These are phyloP conservation scores for Lepiota brunneoincarnata DNA, from an alignment of 768 basidiomycete species.

Conservation along the genomic window DNA sequence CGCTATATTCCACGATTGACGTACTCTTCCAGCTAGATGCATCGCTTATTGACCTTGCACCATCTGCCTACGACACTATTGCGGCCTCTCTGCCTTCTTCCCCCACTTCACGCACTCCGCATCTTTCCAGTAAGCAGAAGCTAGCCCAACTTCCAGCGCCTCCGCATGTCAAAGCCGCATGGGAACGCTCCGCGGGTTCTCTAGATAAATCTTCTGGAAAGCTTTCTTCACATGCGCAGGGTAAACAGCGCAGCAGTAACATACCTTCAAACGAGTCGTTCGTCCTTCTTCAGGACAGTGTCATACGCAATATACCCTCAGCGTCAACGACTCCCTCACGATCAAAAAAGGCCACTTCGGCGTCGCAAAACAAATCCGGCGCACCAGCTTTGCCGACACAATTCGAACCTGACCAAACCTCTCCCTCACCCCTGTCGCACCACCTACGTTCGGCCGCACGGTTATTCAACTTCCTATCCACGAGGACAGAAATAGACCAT, in stretches of 20 bases:
- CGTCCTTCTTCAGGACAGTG: constrained; percentile 84
- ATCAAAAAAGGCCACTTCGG: constrained; percentile 40
- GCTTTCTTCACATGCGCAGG: constrained; percentile 54
- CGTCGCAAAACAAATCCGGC: constrained; percentile 24
- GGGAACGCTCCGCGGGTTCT: constrained; percentile 54
- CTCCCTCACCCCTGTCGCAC: constrained; percentile 74
- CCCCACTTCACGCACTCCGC: constrained; percentile 27
- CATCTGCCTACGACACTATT: constrained; percentile 86
- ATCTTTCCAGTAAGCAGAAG: constrained; percentile 27
- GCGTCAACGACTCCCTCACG: constrained; percentile 38
- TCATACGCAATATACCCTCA: constrained; percentile 68
- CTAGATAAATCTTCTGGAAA: constrained; percentile 29
- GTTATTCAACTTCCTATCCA: constrained; percentile 74
- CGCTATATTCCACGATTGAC: constrained; percentile 13
- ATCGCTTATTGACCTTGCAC: constrained; percentile 85
- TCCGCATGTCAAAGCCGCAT: constrained; percentile 54
- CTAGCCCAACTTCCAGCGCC: constrained; percentile 44
- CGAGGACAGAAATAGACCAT: constrained; percentile 81
- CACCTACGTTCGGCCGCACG: constrained; percentile 73
- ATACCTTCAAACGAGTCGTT: constrained; percentile 81
- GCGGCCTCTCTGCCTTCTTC: constrained; percentile 63
- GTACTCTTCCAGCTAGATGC: constrained; percentile 64
- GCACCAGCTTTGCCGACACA: constrained; percentile 29
- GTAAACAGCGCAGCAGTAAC: constrained; percentile 52
- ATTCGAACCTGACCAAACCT: constrained; percentile 49